phyloP scores from a whole-genome alignment of 208 protist genomes.

The Naegleria gruberi region DNA sequence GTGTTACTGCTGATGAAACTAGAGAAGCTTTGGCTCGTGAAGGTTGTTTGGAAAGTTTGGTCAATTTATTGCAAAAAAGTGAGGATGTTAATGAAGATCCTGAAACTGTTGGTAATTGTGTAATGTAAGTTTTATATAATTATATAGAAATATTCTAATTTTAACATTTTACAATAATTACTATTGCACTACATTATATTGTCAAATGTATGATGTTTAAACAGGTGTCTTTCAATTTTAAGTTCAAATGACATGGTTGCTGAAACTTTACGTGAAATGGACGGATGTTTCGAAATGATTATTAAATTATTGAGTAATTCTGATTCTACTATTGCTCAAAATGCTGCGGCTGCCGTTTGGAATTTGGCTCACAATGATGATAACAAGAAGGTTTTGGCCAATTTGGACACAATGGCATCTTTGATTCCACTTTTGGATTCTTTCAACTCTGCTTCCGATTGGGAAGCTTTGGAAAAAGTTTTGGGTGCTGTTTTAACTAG shows the following conservation, averaged over 20 bases:
- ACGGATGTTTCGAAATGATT: not conserved
- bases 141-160: no score
- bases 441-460: no score
- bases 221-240: not conserved
- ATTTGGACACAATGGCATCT: not conserved
- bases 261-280: not conserved
- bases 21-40: not conserved
- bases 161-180: no score
- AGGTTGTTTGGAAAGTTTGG: not conserved
- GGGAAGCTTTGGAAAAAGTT: not conserved
- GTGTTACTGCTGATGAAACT: no score
- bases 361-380: not conserved
- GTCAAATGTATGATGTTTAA: no score
- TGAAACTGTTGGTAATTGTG: not conserved
- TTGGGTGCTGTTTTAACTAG: not conserved
- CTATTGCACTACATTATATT: no score
- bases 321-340: not conserved
- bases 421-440: not conserved
- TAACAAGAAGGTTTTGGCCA: not conserved
- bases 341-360: conserved; percentile 9
- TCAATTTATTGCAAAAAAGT: not conserved
- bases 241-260: not conserved
- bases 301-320: not conserved
- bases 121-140: no score
- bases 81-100: not conserved